phyloP scores from a whole-genome alignment of 1,139 yeast genomes.

The Tardiomyces digboiensis region DNA sequence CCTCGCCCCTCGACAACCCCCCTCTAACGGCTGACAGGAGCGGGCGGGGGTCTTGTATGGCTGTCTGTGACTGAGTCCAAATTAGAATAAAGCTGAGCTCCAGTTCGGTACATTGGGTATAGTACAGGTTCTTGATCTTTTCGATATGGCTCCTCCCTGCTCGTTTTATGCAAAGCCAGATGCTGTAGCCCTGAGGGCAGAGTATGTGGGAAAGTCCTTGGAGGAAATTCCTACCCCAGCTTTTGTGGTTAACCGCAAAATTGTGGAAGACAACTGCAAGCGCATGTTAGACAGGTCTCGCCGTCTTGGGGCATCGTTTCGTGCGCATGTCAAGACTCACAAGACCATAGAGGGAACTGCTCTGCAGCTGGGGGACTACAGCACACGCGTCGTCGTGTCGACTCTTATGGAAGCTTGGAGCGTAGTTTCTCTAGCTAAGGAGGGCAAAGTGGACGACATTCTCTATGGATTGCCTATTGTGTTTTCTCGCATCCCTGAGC shows the following conservation, averaged over 20 bases:
- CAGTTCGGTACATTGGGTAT: too few species aligned
- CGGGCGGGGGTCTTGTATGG: too few species aligned
- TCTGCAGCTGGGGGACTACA: constrained; percentile 4
- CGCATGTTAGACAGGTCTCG: constrained; percentile 16
- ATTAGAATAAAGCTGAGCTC: too few species aligned
- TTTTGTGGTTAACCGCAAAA: constrained; percentile 22
- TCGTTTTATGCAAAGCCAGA: constrained; percentile 13
- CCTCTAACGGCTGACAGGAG: too few species aligned
- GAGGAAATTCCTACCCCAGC: constrained; percentile 30
- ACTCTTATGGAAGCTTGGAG: constrained; percentile 35
- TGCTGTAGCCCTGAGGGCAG: constrained; percentile 14
- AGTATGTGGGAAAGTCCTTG: constrained; percentile 23
- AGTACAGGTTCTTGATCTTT: too few species aligned
- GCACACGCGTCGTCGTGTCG: constrained; percentile 29
- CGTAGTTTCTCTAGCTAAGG: constrained; percentile 21
- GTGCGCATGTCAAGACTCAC: constrained; percentile 8
- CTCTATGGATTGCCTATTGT: constrained; percentile 60
- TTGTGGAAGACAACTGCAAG: constrained; percentile 16
- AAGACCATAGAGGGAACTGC: constrained; percentile 4
- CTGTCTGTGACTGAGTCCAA: too few species aligned
- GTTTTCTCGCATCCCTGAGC: constrained; percentile 39
- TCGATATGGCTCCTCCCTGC: too few species aligned
- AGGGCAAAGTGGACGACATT: constrained; percentile 46
- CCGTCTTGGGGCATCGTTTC: constrained; percentile 2
- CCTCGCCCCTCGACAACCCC: too few species aligned